Evolutionary conservation across 495 filamentous ascomycete species (phyloP).

Genomic region (Terfezia boudieri): DNA sequence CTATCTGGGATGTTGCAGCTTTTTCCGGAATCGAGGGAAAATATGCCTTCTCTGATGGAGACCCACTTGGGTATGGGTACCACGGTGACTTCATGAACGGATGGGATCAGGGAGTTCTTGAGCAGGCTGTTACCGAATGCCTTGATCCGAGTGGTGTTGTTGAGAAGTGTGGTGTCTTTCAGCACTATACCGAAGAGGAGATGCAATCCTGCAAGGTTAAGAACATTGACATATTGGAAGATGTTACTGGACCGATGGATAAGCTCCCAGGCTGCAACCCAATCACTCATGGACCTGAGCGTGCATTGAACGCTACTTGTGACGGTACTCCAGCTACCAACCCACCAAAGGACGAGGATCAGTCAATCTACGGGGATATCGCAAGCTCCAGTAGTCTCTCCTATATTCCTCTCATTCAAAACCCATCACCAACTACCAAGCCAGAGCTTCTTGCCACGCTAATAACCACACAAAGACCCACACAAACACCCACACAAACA

Average conservation of each 20-base stretch:
- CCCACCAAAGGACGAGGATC: too few relatives aligned
- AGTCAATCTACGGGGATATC: too few relatives aligned
- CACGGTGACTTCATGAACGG: slow-evolving; percentile 73
- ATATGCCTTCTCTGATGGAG: slow-evolving; percentile 68
- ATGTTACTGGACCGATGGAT: slow-evolving; percentile 21
- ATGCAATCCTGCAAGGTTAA: slow-evolving; percentile 9
- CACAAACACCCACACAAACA: too few relatives aligned
- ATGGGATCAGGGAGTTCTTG: slow-evolving; percentile 44
- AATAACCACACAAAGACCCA: too few relatives aligned
- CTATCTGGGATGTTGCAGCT: slow-evolving; percentile 55
- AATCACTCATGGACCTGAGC: slow-evolving; percentile 14
- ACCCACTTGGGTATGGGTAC: slow-evolving; percentile 53
- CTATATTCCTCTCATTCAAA: too few relatives aligned
- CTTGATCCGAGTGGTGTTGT: slow-evolving; percentile 13
- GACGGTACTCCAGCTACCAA: neutral
- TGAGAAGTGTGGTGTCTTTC: slow-evolving; percentile 9
- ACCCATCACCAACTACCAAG: too few relatives aligned
- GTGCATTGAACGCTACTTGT: neutral
- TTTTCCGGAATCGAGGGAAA: slow-evolving; percentile 38
- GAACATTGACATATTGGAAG: slow-evolving; percentile 18
- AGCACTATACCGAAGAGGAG: slow-evolving; percentile 1
- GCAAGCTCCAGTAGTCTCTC: too few relatives aligned
- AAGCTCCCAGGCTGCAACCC: slow-evolving; percentile 27
- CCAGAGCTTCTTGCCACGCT: too few relatives aligned
- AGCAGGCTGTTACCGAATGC: slow-evolving; percentile 32